Evolutionary conservation across 108 stramenopile genomes (phyloP), one percentile per base, ranked within the genome.

Genomic region (Nitzschia inconspicua): DNA sequence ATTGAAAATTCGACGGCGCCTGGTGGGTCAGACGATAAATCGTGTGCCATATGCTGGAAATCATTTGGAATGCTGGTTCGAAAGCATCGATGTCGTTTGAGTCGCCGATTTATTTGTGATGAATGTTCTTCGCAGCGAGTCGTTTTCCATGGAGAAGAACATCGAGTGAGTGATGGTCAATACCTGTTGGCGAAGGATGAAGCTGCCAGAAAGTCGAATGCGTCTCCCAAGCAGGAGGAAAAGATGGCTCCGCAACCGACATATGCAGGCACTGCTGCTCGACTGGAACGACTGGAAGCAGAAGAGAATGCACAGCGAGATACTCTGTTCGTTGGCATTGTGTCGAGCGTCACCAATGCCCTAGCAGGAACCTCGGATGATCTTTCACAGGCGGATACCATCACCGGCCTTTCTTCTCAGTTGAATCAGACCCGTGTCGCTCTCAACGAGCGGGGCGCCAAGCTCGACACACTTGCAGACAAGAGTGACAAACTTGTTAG

Each of bases 11-110:
- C 78, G 7, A 37, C 50, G 25, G 76, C 58, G 26, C 76, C 85
- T 16, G 90, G 90, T 49, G 90, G 90, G 9, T 84, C 74, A 29
- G 78, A 85, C 48, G 74, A 72, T 13, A 79, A 73, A 30, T 78
- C 78, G 26, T 93, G 91, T 53, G 84, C 91, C 8, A 80, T 93
- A 29, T 93, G 91, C 47, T 93, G 91, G 91, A 82, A 70, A 32
- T 66, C 57, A 16, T 93, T 93, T 59, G 91, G 91, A 30, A 46
- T 73, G 16, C 63, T 93, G 28, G 72, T 62, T 22, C 81, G 88
- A 19, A 84, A 85, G 27, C 88, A 93, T 44, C 41, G 72, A 19
- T 93, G 91, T 42, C 58, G 86, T 57, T 61, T 82, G 13, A 82
- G 78, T 41, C 51, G 71, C 11, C 73, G 86, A 32, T 79, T 72